These are phyloP conservation scores for Dendrobium nobile DNA, from an alignment of 106 monocot genomes.

Conservation along the genomic window DNA sequence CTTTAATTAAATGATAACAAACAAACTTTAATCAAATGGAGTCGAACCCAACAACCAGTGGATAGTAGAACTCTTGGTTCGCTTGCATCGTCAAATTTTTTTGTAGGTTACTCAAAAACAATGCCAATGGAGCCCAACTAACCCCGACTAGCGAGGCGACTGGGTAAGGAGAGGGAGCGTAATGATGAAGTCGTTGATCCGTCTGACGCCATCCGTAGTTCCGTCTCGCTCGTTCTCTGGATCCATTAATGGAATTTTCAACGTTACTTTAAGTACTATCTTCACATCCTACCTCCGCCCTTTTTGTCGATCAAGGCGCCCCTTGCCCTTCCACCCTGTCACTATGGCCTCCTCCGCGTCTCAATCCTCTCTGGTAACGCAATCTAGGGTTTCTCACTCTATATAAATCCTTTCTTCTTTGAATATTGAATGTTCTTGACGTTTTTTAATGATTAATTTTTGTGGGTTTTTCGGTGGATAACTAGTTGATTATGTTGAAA, in stretches of 20 bases:
- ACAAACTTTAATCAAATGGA: too few species aligned
- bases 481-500: conserved; percentile 1
- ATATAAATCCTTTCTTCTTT: neutral
- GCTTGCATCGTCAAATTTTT: too few species aligned
- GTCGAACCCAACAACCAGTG: too few species aligned
- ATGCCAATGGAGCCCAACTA: too few species aligned
- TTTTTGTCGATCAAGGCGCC: neutral
- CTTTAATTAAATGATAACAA: too few species aligned
- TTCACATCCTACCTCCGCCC: neutral
- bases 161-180: neutral
- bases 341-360: conserved; percentile 34
- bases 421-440: neutral
- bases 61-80: too few species aligned
- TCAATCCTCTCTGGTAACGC: conserved; percentile 27
- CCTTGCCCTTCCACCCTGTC: conserved; percentile 10
- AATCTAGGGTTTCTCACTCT: neutral
- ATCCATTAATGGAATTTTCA: neutral
- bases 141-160: too few species aligned
- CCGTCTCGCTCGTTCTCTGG: neutral
- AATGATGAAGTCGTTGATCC: conserved; percentile 4
- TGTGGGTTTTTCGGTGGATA: neutral
- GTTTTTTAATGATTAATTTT: neutral
- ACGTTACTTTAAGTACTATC: neutral
- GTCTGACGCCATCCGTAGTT: neutral
- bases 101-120: too few species aligned